Conservation (phyloP, 169 alveolate genomes). For the Cryptosporidium parvum region DNA sequence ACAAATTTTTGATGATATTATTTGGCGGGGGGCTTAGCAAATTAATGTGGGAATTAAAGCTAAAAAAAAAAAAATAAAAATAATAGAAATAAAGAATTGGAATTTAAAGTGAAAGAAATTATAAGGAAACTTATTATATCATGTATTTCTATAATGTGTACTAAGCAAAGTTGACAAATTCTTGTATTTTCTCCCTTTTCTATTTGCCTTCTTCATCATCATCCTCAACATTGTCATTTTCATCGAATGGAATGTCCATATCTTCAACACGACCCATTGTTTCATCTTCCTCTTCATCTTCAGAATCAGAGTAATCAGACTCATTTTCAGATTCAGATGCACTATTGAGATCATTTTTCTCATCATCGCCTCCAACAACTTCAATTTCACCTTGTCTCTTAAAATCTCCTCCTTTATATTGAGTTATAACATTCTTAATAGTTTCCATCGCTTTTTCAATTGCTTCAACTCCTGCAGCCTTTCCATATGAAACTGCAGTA, state of each 20-base stretch:
- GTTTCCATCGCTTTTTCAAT: slow-evolving; percentile 86
- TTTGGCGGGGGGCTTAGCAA: not conserved
- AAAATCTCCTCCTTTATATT: slow-evolving; percentile 91
- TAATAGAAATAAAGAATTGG: not conserved
- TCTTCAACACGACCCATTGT: slow-evolving; percentile 87
- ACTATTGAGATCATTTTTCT: slow-evolving; percentile 85
- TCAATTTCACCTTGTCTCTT: slow-evolving; percentile 88
- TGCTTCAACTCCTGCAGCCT: slow-evolving; percentile 87
- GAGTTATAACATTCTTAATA: slow-evolving; percentile 85
- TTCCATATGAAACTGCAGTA: slow-evolving; percentile 90
- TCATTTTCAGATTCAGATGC: slow-evolving; percentile 85
- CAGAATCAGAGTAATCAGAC: slow-evolving; percentile 83
- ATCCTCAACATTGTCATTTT: slow-evolving; percentile 77
- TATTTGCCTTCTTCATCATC: slow-evolving; percentile 85
- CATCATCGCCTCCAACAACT: slow-evolving; percentile 92
- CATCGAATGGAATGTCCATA: slow-evolving; percentile 80
- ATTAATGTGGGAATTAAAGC: not conserved
- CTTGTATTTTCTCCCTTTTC: not conserved
- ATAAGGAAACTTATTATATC: slow-evolving; percentile 9
- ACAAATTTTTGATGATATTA: not conserved
- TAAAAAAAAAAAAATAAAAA: not conserved
- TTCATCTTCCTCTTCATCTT: slow-evolving; percentile 83
- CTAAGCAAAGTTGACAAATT: not conserved
- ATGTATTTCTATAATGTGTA: not conserved
- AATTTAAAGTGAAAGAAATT: not conserved